Conservation (phyloP, 441 rosid genomes). For the Rhodomyrtus psidioides region DNA sequence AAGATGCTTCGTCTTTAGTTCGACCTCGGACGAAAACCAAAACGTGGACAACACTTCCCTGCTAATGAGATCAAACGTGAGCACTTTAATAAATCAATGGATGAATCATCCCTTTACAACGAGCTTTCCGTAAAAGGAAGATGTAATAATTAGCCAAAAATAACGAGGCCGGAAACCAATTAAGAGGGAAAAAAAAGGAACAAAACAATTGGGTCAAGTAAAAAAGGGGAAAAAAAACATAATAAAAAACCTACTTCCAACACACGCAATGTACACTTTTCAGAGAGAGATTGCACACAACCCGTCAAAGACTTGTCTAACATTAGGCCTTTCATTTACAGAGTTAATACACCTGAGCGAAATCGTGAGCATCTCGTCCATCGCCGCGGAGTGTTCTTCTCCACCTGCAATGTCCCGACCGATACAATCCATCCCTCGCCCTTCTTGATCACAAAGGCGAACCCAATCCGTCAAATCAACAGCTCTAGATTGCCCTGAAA, state of each 20-base stretch:
- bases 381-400: constrained; percentile 72
- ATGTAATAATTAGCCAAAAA: constrained; percentile 33
- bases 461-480: constrained; percentile 96
- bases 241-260: constrained; percentile 39
- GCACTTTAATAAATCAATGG: constrained; percentile 53
- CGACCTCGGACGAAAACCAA: neutral
- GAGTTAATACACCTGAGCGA: constrained; percentile 84
- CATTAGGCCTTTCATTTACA: constrained; percentile 86
- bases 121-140: constrained; percentile 12
- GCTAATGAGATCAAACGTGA: constrained; percentile 27
- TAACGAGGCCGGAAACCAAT: constrained; percentile 45
- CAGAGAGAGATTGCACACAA: constrained; percentile 59
- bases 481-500: constrained; percentile 90
- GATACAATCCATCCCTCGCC: constrained; percentile 84
- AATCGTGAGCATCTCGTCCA: constrained; percentile 79
- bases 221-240: neutral
- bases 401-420: constrained; percentile 83
- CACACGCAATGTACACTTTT: constrained; percentile 63
- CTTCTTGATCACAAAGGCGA: constrained; percentile 71
- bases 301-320: constrained; percentile 74
- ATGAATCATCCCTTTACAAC: constrained; percentile 47
- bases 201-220: constrained; percentile 36
- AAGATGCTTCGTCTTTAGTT: neutral
- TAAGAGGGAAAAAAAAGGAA: constrained; percentile 9
- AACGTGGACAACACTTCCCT: neutral